Percentiles rank a stretch among this genome's conserved stretches.
These are phyloP conservation scores for Massariosphaeria phaeospora DNA, from an alignment of 495 filamentous ascomycete species.

Conservation along the genomic window DNA sequence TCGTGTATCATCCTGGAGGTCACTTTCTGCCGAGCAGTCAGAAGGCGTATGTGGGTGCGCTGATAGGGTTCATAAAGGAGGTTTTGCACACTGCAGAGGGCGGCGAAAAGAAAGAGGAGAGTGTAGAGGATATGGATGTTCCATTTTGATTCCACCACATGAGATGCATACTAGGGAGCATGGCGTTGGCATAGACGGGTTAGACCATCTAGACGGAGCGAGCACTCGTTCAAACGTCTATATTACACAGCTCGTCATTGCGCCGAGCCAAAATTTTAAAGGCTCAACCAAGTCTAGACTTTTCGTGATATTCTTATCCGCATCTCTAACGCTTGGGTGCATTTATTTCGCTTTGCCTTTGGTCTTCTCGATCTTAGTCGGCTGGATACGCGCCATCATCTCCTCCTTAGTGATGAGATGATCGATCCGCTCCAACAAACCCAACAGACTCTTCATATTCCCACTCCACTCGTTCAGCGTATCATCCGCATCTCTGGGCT, in stretches of 20 bases:
- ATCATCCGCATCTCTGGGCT: constrained; percentile 92
- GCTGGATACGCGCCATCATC: constrained; percentile 98
- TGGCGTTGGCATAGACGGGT: constrained; percentile 14
- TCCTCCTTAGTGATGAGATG: constrained; percentile 99
- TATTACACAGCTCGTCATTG: constrained; percentile 30
- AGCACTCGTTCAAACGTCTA: constrained; percentile 19
- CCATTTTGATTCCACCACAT: constrained; percentile 3
- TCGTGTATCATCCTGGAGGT: constrained; percentile 84
- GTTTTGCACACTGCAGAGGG: constrained; percentile 42
- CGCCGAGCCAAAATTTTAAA: constrained; percentile 25
- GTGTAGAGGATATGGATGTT: constrained; percentile 59
- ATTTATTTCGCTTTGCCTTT: constrained; percentile 32
- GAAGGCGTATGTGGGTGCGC: constrained; percentile 69
- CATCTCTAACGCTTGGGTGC: neutral
- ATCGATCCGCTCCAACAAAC: constrained; percentile 87
- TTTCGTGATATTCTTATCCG: neutral
- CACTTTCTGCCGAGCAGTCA: constrained; percentile 78
- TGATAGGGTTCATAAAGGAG: constrained; percentile 70
- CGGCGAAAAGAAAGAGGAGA: constrained; percentile 40
- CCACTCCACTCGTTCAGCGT: constrained; percentile 97
- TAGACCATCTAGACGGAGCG: constrained; percentile 4
- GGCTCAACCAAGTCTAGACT: constrained; percentile 24
- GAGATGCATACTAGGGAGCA: constrained; percentile 4
- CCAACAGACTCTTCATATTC: constrained; percentile 96
- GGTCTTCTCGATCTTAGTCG: constrained; percentile 53